phyloP scores from a whole-genome alignment of 2,329 filamentous ascomycete species.

The Trichoderma sp. region DNA sequence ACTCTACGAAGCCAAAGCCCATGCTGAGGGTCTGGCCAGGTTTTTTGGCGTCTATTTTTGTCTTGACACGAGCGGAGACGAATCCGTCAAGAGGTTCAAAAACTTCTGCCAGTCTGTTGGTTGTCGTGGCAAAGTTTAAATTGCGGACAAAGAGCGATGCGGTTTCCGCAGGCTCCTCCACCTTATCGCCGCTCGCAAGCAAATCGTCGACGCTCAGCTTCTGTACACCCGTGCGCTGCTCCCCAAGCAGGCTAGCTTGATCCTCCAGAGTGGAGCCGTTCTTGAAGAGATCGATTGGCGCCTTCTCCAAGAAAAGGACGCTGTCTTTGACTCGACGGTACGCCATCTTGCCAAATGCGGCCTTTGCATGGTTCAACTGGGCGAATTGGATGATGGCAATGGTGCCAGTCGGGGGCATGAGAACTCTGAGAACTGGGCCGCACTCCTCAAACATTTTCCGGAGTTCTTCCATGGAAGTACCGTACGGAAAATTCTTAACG shows the following conservation, averaged over 20 bases:
- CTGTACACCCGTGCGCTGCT: conserved; percentile 50
- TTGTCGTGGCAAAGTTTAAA: conserved; percentile 88
- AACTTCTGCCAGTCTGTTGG: conserved; percentile 71
- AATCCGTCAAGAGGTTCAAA: conserved; percentile 88
- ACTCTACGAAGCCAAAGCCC: conserved; percentile 96
- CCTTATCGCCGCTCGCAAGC: conserved; percentile 59
- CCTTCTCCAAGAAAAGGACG: conserved; percentile 91
- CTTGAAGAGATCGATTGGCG: conserved; percentile 77
- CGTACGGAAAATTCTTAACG: conserved; percentile 92
- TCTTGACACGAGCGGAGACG: conserved; percentile 87
- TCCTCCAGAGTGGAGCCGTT: conserved; percentile 34
- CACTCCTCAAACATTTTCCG: conserved; percentile 82
- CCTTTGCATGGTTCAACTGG: conserved; percentile 76
- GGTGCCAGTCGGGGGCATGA: conserved; percentile 91
- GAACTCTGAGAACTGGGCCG: conserved; percentile 76
- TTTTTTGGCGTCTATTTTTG: conserved; percentile 89
- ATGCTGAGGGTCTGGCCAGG: conserved; percentile 88
- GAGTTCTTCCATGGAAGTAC: conserved; percentile 78
- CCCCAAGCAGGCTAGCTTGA: conserved; percentile 40
- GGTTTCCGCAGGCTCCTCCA: conserved; percentile 62
- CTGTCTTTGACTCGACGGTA: conserved; percentile 92
- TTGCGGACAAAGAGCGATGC: conserved; percentile 93
- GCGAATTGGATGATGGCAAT: conserved; percentile 92
- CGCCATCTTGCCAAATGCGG: conserved; percentile 81
- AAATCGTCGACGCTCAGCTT: conserved; percentile 73